Evolutionary conservation across 2,329 filamentous ascomycete genomes (phyloP).

Genomic region (Fusarium sp.): DNA sequence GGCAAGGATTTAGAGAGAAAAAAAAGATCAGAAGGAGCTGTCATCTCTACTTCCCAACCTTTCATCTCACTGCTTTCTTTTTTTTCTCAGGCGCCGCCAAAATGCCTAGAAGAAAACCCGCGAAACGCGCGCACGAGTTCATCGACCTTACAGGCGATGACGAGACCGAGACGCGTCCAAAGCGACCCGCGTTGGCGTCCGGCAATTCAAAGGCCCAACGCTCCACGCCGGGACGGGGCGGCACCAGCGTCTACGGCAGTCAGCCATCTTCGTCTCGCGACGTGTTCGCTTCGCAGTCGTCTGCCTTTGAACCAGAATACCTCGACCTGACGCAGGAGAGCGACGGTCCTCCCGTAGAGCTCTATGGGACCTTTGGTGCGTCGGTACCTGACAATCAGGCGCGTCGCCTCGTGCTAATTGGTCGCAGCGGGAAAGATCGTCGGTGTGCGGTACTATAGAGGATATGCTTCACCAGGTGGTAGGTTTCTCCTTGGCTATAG

Average conservation of each 20-base stretch:
- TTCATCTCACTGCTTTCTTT: not conserved
- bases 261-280: constrained; percentile 35
- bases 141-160: constrained; percentile 62
- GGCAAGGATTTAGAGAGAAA: not conserved
- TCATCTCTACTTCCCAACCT: not conserved
- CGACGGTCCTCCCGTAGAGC: constrained; percentile 59
- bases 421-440: constrained; percentile 64
- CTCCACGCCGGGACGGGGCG: constrained; percentile 32
- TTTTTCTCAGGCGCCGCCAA: not conserved
- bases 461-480: constrained; percentile 72
- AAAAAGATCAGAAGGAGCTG: not conserved
- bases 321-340: constrained; percentile 63
- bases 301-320: constrained; percentile 55
- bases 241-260: constrained; percentile 33
- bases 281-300: constrained; percentile 27
- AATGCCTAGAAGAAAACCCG: constrained; percentile 34
- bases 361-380: constrained; percentile 65
- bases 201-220: constrained; percentile 16
- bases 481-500: not conserved
- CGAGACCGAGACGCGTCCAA: constrained; percentile 41
- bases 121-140: constrained; percentile 57
- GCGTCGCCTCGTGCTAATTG: constrained; percentile 23
- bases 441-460: constrained; percentile 73
- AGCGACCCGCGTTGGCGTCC: constrained; percentile 45
- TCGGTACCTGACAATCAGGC: constrained; percentile 3